Evolutionary conservation across 768 basidiomycete genomes (phyloP).

Genomic region (Pleurotus citrinopileatus): DNA sequence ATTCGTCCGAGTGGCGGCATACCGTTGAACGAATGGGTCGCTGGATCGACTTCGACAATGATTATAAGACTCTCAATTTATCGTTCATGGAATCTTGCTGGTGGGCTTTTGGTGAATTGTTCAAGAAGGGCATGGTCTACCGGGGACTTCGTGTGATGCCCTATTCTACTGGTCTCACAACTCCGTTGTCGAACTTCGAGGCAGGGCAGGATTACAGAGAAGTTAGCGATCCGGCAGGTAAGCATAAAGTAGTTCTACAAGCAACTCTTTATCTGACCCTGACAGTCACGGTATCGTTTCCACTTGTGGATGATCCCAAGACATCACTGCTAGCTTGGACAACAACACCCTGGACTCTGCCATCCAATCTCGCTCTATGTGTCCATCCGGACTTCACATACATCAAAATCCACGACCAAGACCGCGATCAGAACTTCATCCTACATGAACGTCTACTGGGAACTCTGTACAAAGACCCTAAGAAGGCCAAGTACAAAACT

Average conservation of each 20-base stretch:
- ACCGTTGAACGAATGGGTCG: constrained; percentile 98
- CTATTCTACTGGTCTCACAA: constrained; percentile 94
- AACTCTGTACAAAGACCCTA: constrained; percentile 94
- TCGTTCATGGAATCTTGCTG: constrained; percentile 98
- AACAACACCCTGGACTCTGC: constrained; percentile 98
- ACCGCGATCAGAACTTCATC: constrained; percentile 85
- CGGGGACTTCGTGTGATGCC: constrained; percentile 95
- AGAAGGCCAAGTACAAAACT: constrained; percentile 95
- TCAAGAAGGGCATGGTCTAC: constrained; percentile 90
- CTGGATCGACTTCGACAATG: constrained; percentile 99
- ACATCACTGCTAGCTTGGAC: constrained; percentile 97
- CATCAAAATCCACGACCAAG: constrained; percentile 93
- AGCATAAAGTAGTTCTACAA: constrained; percentile 18
- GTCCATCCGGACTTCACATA: constrained; percentile 96
- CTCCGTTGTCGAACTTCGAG: constrained; percentile 97
- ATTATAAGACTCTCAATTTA: constrained; percentile 95
- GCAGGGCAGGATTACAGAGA: constrained; percentile 91
- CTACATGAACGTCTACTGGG: constrained; percentile 83
- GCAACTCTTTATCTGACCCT: background rate
- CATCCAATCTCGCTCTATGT: constrained; percentile 92
- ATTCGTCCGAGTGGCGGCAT: constrained; percentile 87
- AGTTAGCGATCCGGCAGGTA: constrained; percentile 89
- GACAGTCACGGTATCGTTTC: constrained; percentile 88
- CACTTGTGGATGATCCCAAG: constrained; percentile 86
- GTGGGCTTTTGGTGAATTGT: constrained; percentile 98